These are phyloP conservation scores for Microbotryomycetes sp. DNA, from an alignment of 1,284 basidiomycete genomes.

Conservation along the genomic window DNA sequence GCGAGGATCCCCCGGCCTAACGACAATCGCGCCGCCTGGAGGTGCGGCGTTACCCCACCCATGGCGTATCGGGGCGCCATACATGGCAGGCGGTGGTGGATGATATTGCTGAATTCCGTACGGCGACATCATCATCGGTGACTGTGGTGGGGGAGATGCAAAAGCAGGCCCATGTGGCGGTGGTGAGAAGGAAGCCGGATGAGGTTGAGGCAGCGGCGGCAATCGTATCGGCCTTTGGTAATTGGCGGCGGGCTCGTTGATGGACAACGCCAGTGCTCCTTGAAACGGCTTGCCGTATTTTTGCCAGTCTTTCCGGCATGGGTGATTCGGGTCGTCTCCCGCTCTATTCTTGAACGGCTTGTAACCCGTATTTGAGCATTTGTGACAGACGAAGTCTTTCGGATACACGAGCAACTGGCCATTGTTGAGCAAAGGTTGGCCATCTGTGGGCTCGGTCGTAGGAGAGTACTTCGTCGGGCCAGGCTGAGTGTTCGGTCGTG, in stretches of 20 bases:
- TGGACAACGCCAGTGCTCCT: constrained; percentile 3
- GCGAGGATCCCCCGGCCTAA: constrained; percentile 35
- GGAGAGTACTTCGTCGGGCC: constrained; percentile 18
- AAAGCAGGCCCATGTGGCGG: constrained; percentile 3
- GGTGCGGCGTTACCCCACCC: neutral
- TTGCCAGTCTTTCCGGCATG: constrained; percentile 27
- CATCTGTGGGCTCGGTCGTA: constrained; percentile 20
- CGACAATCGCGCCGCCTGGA: constrained; percentile 6
- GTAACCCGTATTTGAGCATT: constrained; percentile 28
- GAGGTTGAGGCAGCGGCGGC: constrained; percentile 1
- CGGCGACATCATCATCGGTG: neutral
- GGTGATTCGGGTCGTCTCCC: constrained; percentile 25
- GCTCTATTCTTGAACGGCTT: constrained; percentile 2
- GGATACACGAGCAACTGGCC: constrained; percentile 31
- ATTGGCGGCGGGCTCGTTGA: constrained; percentile 5
- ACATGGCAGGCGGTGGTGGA: neutral
- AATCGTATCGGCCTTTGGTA: constrained; percentile 24
- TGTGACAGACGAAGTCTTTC: constrained; percentile 10
- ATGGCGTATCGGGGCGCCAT: neutral
- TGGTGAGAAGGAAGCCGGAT: too few species aligned
- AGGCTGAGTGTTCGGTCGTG: constrained; percentile 3
- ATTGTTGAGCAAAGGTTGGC: constrained; percentile 28
- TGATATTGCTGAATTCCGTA: neutral
- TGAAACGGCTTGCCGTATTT: constrained; percentile 21
- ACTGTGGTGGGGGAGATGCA: neutral